A percentile compares a stretch with the other conserved stretches of the same genome.
phyloP scores from a whole-genome alignment of 331 rosid genomes.

The Rhamnella rubrinervis region DNA sequence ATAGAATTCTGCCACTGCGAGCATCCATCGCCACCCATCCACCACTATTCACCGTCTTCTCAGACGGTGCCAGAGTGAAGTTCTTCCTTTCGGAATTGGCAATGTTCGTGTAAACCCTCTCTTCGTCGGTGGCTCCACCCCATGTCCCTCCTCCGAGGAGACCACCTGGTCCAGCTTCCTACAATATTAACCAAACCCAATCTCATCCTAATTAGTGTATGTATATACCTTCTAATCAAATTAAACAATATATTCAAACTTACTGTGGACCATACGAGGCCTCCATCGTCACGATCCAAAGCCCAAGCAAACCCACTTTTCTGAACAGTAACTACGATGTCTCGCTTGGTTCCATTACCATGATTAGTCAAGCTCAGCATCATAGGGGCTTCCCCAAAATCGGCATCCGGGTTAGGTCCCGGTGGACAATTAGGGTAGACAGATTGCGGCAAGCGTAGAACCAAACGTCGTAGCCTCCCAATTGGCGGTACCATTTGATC shows the following conservation, averaged over 20 bases:
- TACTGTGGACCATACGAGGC: conserved; percentile 50
- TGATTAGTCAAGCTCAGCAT: conserved; percentile 23
- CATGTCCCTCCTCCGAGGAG: conserved; percentile 34
- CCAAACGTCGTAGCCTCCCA: conserved; percentile 62
- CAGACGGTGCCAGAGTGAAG: conserved; percentile 45
- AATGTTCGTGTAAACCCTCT: conserved; percentile 39
- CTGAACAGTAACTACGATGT: conserved; percentile 43
- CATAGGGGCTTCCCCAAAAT: conserved; percentile 50
- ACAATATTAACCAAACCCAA: neutral
- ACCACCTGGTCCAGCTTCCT: conserved; percentile 53
- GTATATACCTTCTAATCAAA: neutral
- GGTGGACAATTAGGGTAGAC: conserved; percentile 36
- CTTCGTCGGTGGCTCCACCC: conserved; percentile 47
- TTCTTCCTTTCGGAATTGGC: conserved; percentile 26
- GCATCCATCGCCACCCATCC: conserved; percentile 67
- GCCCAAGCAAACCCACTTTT: conserved; percentile 83
- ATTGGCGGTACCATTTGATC: conserved; percentile 46
- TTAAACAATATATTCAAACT: neutral
- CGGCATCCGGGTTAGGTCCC: conserved; percentile 45
- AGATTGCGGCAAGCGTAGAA: conserved; percentile 35
- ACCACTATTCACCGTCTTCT: conserved; percentile 30
- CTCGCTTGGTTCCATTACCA: conserved; percentile 25
- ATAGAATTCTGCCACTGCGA: conserved; percentile 35
- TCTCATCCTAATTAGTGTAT: neutral
- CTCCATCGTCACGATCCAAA: conserved; percentile 55